Evolutionary conservation across 805 yeast species (phyloP), one percentile per base, ranked within the genome.

Genomic region (Saturnispora saitoi): DNA sequence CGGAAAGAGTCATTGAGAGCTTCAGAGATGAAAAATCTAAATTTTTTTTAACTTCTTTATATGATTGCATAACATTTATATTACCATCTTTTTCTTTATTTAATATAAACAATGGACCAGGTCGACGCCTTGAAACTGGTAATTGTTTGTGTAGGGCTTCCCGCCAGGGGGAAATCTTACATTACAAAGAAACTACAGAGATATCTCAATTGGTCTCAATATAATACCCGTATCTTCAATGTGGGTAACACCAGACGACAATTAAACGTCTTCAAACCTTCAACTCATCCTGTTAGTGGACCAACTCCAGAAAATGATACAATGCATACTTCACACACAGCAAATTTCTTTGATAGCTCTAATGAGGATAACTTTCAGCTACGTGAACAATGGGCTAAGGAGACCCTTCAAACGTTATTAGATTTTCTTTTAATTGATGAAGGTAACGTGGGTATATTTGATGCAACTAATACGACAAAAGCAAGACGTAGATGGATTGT

Each of bases 81-180:
- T 26, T 4, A 20, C 10, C 14, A 19, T 17, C 15, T 29, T 14
- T 11, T 41, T 22, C 17, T 17, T 15, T 28, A 19, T 19, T 28
- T 17, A 24, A 29, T 15, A 7, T 5, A 34, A 24, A 31, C 6
- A 19, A 46, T 46, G 48, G 48, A 46, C 12, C 48, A 46, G 15
- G 57, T 50, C 46, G 64, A 60, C 49, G 51, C 56, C 7, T 47
- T 66, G 43, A 81, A 80, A 61, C 72, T 81, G 60, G 81, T 83
- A 19, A 75, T 84, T 48, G 80, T 84, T 10, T 72, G 85, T 66
- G 86, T 84, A 10, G 91, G 91, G 0, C 67, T 84, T 31, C 91
- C 91, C 1, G 91, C 91, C 1, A 68, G 84, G 45, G 91, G 91
- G 7, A 84, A 84, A 61, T 80, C 86, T 2, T 81, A 86, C 52